Evolutionary conservation across 805 yeast species (phyloP).

Genomic region (Yarrowia divulgata): DNA sequence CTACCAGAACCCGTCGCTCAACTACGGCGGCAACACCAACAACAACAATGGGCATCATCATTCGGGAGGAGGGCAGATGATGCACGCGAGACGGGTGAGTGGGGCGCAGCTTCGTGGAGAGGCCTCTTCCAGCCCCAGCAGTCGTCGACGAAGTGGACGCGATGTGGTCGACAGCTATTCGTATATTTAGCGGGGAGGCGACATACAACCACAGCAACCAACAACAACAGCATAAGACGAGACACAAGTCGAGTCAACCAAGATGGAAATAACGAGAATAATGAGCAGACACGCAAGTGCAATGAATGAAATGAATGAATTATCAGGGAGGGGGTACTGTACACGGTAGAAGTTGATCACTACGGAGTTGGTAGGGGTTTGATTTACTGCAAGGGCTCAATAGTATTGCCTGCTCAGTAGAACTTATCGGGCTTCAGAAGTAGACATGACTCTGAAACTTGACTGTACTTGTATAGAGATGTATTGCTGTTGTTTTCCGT

Average conservation of each 20-base stretch:
- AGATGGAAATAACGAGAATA: slow-evolving; percentile 7
- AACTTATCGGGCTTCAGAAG: no score
- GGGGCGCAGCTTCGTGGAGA: slow-evolving; percentile 34
- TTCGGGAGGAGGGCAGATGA: not conserved
- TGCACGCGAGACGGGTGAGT: slow-evolving; percentile 23
- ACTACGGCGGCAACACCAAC: not conserved
- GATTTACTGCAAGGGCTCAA: no score
- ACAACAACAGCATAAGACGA: not conserved
- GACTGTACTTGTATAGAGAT: no score
- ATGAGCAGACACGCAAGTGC: slow-evolving; percentile 18
- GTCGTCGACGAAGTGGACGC: slow-evolving; percentile 17
- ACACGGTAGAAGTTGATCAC: no score
- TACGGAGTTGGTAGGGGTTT: no score
- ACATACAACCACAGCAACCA: not conserved
- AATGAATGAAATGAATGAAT: slow-evolving; percentile 14
- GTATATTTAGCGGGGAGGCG: not conserved
- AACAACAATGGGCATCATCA: not conserved
- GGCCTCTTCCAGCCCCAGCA: slow-evolving; percentile 24
- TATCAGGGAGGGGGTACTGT: no score
- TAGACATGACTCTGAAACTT: no score
- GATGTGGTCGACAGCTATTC: slow-evolving; percentile 36
- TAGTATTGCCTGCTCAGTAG: no score
- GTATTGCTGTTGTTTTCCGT: no score
- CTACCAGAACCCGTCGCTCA: slow-evolving; percentile 24
- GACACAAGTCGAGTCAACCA: not conserved